phyloP scores from a whole-genome alignment of 441 rosid genomes.

The Populus trichocarpa region DNA sequence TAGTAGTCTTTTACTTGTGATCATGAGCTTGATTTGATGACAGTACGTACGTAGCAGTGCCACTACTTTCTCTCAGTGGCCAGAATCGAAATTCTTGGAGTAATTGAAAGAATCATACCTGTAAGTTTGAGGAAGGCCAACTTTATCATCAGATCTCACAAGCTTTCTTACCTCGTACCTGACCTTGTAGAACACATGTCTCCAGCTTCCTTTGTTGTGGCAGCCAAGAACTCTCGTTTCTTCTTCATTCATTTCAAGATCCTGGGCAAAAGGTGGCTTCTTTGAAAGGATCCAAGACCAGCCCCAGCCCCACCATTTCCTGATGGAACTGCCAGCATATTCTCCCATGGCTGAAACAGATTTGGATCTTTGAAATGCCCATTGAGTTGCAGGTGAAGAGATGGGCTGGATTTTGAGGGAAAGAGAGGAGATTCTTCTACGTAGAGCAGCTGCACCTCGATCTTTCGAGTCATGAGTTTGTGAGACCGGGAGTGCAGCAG shows the following conservation, averaged over 20 bases:
- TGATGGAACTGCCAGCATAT: conserved; percentile 46
- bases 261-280: conserved; percentile 62
- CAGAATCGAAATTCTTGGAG: conserved; percentile 33
- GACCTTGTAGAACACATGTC: conserved; percentile 63
- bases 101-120: conserved; percentile 42
- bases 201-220: conserved; percentile 70
- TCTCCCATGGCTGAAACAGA: conserved; percentile 62
- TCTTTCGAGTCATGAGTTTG: conserved; percentile 3
- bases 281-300: conserved; percentile 73
- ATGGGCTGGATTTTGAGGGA: conserved; percentile 47
- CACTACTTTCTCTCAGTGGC: not conserved
- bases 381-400: conserved; percentile 37
- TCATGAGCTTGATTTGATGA: too few relatives aligned
- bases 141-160: conserved; percentile 35
- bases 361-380: conserved; percentile 55
- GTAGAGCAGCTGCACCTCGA: conserved; percentile 23
- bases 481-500: conserved; percentile 36
- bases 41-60: too few relatives aligned
- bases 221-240: conserved; percentile 53
- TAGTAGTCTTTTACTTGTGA: too few relatives aligned
- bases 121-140: conserved; percentile 56
- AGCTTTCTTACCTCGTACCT: conserved; percentile 52
- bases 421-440: conserved; percentile 65
- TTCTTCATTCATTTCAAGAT: conserved; percentile 82
- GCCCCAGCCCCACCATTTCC: conserved; percentile 82